Evolutionary conservation across 805 yeast species (phyloP), one percentile per base, ranked within the genome.

Genomic region (Candida caryicola): DNA sequence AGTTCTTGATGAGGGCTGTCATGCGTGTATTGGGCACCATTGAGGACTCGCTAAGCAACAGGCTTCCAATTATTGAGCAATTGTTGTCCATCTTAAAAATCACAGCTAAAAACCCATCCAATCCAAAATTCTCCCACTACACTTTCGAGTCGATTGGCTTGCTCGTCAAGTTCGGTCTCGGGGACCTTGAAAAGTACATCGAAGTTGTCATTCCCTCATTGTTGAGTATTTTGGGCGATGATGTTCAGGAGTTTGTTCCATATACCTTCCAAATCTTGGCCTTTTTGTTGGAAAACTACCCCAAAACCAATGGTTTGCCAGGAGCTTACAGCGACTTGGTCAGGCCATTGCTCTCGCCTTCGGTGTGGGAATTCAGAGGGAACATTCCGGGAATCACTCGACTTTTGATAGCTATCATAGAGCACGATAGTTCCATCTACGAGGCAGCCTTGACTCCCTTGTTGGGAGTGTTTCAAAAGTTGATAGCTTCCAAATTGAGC

Each of bases 381-480:
- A 93, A 91, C 50, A 80, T 91, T 25, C 99, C 99, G 2, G 97
- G 96, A 2, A 78, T 91, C 15, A 82, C 95, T 0, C 77, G 96
- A 50, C 68, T 93, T 36, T 66, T 93, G 28, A 74, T 79, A 39
- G 80, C 87, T 5, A 80, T 91, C 15, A 63, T 84, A 23, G 60
- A 60, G 31, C 78, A 74, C 32, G 73, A 73, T 34, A 67, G 76
- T 2, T 33, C 53, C 2, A 53, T 61, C 1, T 74, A 76, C 45
- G 63, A 46, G 5, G 56, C 52, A 19, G 69, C 47, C 52, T 58
- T 88, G 29, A 76, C 85, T 25, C 95, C 97, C 3, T 76, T 93
- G 21, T 68, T 93, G 29, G 99, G 99, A 28, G 95, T 93, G n/a
- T 95, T 87, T 71, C 99, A 95, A 65, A 88, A 90, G 59, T 69